Base-by-base conservation (phyloP, 108 stramenopile genomes). In the Pseudonitzschia multistriata region DNA sequence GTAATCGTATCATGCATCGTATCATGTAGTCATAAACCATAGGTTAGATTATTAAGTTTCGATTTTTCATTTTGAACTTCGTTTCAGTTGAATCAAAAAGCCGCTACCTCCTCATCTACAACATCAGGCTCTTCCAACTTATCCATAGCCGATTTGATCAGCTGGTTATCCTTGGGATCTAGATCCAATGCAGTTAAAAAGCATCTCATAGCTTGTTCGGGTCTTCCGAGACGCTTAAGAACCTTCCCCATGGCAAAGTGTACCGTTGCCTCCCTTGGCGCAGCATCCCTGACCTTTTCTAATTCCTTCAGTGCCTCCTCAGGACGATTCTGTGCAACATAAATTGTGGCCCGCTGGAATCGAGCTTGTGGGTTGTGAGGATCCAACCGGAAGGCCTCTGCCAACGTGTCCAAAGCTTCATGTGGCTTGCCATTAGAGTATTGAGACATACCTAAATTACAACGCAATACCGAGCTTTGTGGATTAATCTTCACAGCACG, bases 171-270 rank as follows among this genome's bases (percentile, higher is more conserved):
- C 77, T 98, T 98, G 15, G 93, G 97, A 67, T 97, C 96, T 25
- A 98, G 80, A 79, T 98, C 98, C 47, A 97, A 81, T 7, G 98
- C 98, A 22, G 86, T 91, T 67, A 96, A 85, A 72, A 98, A 97
- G 70, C 93, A 93, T 45, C 82, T 59, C 93, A 97, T 89, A 0
- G 96, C 96, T 62, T 93, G 80, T 47, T 96, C 94, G n/a, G 83
- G 79, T 27, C 85, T 78, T 25, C 96, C 96, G 0, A 97, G 80
- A 48, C 89, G 81, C 71, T 98, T 97, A 65, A 89, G 81, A 24
- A 98, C 92, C 79, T 95, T 93, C 36, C 98, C 98, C 88, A 98
- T 93, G 49, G 91, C 82, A 66, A 96, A 97, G 74, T 98, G 95
- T 3, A 98, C 93, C 30, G 88, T 81, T 48, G 96, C 87, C 77